Conservation (phyloP, 2,329 filamentous ascomycete genomes). For the Graphilbum fragrans region DNA sequence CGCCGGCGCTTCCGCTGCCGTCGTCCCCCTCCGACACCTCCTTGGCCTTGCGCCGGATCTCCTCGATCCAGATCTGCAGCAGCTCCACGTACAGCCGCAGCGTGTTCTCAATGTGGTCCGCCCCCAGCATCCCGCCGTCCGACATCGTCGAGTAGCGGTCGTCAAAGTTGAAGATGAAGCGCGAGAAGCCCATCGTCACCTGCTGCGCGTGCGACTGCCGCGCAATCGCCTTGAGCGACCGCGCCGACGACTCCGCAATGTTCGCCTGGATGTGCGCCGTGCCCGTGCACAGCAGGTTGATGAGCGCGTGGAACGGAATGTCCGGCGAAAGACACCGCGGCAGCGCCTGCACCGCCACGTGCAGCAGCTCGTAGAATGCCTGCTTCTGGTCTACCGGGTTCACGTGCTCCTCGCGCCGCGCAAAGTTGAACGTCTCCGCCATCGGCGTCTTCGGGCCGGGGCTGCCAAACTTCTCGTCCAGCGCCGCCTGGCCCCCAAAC, state of each 20-base stretch:
- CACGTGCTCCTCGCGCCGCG: slow-evolving; percentile 66
- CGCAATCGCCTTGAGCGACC: slow-evolving; percentile 90
- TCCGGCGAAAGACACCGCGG: slow-evolving; percentile 87
- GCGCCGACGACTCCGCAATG: slow-evolving; percentile 83
- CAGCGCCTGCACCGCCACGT: slow-evolving; percentile 89
- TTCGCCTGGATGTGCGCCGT: slow-evolving; percentile 90
- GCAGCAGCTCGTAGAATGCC: slow-evolving; percentile 87
- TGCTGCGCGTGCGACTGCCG: slow-evolving; percentile 86
- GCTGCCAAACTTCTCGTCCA: slow-evolving; percentile 89
- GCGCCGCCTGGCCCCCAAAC: slow-evolving; percentile 86
- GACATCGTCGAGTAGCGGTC: slow-evolving; percentile 96
- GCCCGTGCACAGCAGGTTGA: slow-evolving; percentile 90
- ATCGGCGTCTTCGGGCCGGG: slow-evolving; percentile 89
- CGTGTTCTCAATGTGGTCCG: slow-evolving; percentile 89
- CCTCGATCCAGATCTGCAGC: slow-evolving; percentile 93
- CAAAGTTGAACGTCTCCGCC: slow-evolving; percentile 85
- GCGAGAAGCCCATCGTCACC: slow-evolving; percentile 90
- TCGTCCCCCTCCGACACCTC: slow-evolving; percentile 30
- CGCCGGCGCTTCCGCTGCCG: neutral
- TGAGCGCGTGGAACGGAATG: slow-evolving; percentile 84
- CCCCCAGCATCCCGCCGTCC: slow-evolving; percentile 89
- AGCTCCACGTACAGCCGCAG: slow-evolving; percentile 86
- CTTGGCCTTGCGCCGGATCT: slow-evolving; percentile 76
- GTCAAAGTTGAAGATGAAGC: slow-evolving; percentile 98
- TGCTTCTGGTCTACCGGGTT: slow-evolving; percentile 73